Evolutionary conservation across 331 rosid species (phyloP).

Genomic region (Telfairia occidentalis): DNA sequence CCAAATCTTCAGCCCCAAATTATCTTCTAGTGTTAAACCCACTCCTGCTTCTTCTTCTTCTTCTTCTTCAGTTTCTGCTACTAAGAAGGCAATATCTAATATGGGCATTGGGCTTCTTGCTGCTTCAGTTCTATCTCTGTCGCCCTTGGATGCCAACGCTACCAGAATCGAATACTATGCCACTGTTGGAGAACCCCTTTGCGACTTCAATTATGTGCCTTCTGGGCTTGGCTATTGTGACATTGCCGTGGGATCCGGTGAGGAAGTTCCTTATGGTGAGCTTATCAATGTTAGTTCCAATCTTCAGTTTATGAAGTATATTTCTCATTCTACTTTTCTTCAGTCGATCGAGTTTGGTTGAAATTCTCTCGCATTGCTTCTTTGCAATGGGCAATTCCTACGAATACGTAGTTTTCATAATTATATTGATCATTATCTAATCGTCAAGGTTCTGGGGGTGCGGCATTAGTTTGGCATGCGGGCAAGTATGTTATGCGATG

Average conservation of each 20-base stretch:
- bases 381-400: neutral
- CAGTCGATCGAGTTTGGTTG: neutral
- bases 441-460: neutral
- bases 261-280: conserved; percentile 60
- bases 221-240: conserved; percentile 93
- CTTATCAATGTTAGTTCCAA: conserved; percentile 62
- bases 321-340: neutral
- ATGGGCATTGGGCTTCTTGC: conserved; percentile 57
- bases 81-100: conserved; percentile 25
- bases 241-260: conserved; percentile 44
- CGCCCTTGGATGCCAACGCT: conserved; percentile 70
- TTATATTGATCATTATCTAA: neutral
- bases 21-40: conserved; percentile 13
- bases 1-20: conserved; percentile 14
- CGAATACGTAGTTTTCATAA: neutral
- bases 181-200: conserved; percentile 67
- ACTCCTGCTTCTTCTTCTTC: conserved; percentile 21
- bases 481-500: neutral
- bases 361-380: neutral
- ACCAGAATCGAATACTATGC: conserved; percentile 88
- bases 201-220: conserved; percentile 55
- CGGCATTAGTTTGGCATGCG: neutral
- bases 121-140: conserved; percentile 43
- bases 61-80: conserved; percentile 13
- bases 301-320: neutral